Conservation (phyloP, 805 yeast species). For the Hanseniaspora taiwanica region DNA sequence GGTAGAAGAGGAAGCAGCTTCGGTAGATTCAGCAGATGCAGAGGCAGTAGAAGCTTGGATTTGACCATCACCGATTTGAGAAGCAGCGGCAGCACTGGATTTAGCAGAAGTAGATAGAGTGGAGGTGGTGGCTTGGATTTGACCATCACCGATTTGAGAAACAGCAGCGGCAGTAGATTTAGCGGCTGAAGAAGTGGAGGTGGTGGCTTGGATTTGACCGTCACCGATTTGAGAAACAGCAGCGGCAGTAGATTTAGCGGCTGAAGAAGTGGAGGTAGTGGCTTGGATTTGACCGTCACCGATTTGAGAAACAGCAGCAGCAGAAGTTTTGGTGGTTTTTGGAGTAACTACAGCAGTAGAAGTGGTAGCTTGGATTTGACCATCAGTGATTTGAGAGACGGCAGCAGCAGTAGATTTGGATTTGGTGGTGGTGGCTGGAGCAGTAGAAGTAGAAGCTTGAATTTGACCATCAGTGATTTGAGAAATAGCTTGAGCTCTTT, state of each 20-base stretch:
- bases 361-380: constrained; percentile 16
- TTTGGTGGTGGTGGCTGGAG: constrained; percentile 46
- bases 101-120: constrained; percentile 14
- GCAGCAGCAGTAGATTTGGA: constrained; percentile 52
- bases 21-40: constrained; percentile 12
- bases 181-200: constrained; percentile 19
- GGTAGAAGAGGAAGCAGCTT: constrained; percentile 17
- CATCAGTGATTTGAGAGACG: constrained; percentile 34
- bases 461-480: constrained; percentile 31
- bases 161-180: constrained; percentile 10
- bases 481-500: constrained; percentile 22
- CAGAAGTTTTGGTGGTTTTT: constrained; percentile 30
- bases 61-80: constrained; percentile 10
- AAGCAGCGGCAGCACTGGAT: constrained; percentile 9
- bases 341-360: constrained; percentile 26
- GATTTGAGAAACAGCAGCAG: constrained; percentile 24
- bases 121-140: constrained; percentile 25
- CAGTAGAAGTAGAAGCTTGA: constrained; percentile 25
- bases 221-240: constrained; percentile 24
- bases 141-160: constrained; percentile 36
- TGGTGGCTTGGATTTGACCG: constrained; percentile 27
- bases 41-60: constrained; percentile 23
- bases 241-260: constrained; percentile 20
- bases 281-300: constrained; percentile 23
- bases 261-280: constrained; percentile 26